Conservation (phyloP, 1,139 yeast genomes). For the Sugiyamaella pinicola region DNA sequence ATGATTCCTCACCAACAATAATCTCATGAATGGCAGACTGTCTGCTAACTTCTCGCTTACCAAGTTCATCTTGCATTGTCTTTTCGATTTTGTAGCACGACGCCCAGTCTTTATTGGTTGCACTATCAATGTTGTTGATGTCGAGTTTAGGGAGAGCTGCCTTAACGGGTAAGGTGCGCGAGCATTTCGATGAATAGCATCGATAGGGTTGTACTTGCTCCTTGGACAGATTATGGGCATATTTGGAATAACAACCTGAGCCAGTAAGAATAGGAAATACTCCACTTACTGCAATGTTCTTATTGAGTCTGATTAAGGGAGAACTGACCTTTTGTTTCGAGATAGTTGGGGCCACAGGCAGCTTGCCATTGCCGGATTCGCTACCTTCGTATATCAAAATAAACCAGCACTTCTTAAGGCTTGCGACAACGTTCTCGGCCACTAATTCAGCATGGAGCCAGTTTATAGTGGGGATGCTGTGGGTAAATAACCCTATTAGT, state of each 20-base stretch:
- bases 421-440: conserved; percentile 54
- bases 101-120: conserved; percentile 59
- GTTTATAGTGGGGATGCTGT: conserved; percentile 54
- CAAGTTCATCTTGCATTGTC: conserved; percentile 57
- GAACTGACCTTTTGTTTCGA: conserved; percentile 6
- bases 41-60: conserved; percentile 58
- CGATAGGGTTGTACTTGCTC: conserved; percentile 26
- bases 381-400: conserved; percentile 43
- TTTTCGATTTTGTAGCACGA: conserved; percentile 69
- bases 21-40: conserved; percentile 81
- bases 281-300: conserved; percentile 38
- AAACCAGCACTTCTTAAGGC: conserved; percentile 53
- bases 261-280: conserved; percentile 49
- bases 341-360: conserved; percentile 17
- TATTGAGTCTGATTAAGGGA: not conserved
- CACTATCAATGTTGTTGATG: conserved; percentile 12
- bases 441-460: conserved; percentile 59
- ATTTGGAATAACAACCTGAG: conserved; percentile 43
- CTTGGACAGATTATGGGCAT: conserved; percentile 38
- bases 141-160: conserved; percentile 33
- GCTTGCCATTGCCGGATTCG: conserved; percentile 33
- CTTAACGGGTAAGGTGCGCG: conserved; percentile 37
- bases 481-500: conserved; percentile 55
- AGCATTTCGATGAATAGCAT: conserved; percentile 41
- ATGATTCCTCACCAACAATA: conserved; percentile 73